A percentile compares a stretch with the other conserved stretches of the same genome.
Evolutionary conservation across 164 flowering plant genomes (phyloP).

Genomic region (Umbellularia californica): DNA sequence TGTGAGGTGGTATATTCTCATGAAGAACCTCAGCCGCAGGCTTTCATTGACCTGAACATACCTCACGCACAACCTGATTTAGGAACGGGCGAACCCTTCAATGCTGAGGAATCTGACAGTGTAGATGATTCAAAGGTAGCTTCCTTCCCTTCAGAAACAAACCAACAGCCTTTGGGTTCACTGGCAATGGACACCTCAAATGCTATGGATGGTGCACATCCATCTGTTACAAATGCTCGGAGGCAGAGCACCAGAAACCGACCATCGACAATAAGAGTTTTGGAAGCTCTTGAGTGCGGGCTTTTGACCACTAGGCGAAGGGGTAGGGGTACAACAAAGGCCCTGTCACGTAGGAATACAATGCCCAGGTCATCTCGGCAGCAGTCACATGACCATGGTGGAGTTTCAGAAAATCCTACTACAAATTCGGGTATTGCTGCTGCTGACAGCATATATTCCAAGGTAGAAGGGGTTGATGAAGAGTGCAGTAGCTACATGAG

Average conservation of each 20-base stretch:
- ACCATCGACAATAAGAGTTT: constrained; percentile 50
- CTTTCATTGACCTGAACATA: constrained; percentile 47
- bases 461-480: constrained; percentile 25
- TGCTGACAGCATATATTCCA: constrained; percentile 14
- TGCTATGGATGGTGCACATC: constrained; percentile 19
- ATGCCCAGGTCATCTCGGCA: constrained; percentile 28
- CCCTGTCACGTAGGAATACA: not conserved
- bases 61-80: constrained; percentile 31
- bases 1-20: constrained; percentile 16
- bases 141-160: constrained; percentile 3
- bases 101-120: constrained; percentile 11
- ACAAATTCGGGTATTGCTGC: constrained; percentile 17
- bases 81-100: constrained; percentile 27
- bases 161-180: not conserved
- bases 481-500: constrained; percentile 19
- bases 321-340: constrained; percentile 17
- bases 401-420: not conserved
- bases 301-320: constrained; percentile 27
- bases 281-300: constrained; percentile 68
- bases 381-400: constrained; percentile 22
- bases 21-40: constrained; percentile 19
- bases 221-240: constrained; percentile 22
- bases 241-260: constrained; percentile 72
- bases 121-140: constrained; percentile 12
- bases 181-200: constrained; percentile 11